These are phyloP conservation scores for Russula compacta DNA, from an alignment of 768 basidiomycete species.

Conservation along the genomic window DNA sequence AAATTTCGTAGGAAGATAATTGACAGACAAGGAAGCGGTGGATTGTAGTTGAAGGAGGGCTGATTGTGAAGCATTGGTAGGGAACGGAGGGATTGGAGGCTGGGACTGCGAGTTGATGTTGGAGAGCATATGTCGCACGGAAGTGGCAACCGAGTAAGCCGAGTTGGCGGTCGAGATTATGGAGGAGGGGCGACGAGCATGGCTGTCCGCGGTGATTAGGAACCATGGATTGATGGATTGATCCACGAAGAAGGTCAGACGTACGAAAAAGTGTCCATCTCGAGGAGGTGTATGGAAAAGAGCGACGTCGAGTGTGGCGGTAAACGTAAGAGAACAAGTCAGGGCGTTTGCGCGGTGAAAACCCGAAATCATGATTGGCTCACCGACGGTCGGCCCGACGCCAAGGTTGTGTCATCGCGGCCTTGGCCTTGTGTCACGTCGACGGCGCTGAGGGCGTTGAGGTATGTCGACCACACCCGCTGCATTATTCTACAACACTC, in stretches of 20 bases:
- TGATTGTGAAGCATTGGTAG: conserved; percentile 20
- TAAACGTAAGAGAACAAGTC: background rate
- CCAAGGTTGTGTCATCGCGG: background rate
- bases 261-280: conserved; percentile 18
- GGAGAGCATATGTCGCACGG: conserved; percentile 41
- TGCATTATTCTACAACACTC: conserved; percentile 31
- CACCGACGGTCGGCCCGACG: conserved; percentile 10
- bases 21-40: conserved; percentile 45
- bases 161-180: conserved; percentile 33
- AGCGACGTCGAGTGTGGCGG: background rate
- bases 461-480: conserved; percentile 46
- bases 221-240: background rate
- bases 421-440: background rate
- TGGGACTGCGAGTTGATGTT: conserved; percentile 31
- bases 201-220: background rate
- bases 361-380: background rate
- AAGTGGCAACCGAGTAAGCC: conserved; percentile 37
- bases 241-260: background rate
- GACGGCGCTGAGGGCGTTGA: conserved; percentile 26
- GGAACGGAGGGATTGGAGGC: conserved; percentile 35
- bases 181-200: conserved; percentile 25
- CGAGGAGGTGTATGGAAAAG: background rate
- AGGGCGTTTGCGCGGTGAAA: background rate
- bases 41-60: conserved; percentile 21
- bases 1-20: conserved; percentile 74